These are phyloP conservation scores for Punica granatum DNA, from an alignment of 345 rosid species.

Conservation along the genomic window DNA sequence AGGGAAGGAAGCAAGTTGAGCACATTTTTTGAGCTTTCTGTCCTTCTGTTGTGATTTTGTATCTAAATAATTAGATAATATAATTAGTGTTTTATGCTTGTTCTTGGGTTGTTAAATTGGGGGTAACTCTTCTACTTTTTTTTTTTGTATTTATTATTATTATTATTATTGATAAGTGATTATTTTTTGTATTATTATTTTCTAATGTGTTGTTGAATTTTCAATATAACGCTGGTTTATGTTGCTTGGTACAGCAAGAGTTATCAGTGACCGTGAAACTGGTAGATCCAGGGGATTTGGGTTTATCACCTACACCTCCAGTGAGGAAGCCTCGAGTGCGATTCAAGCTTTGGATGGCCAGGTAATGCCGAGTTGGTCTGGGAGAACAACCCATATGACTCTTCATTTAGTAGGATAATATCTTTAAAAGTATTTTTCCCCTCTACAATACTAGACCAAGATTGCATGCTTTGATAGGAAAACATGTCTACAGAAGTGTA, in stretches of 20 bases:
- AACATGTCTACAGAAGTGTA: neutral
- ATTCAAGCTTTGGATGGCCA: conserved; percentile 93
- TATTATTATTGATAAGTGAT: too few relatives aligned
- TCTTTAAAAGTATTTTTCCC: too few relatives aligned
- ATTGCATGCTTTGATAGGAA: neutral
- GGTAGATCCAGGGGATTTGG: conserved; percentile 97
- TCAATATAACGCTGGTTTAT: neutral
- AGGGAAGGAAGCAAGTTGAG: neutral
- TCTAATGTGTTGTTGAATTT: neutral
- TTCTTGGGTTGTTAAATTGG: neutral
- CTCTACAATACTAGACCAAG: too few relatives aligned
- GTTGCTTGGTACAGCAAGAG: conserved; percentile 47
- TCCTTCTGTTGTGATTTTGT: neutral
- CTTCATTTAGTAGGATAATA: too few relatives aligned
- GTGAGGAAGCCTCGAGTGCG: conserved; percentile 82
- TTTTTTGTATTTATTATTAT: too few relatives aligned
- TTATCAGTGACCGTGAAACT: conserved; percentile 83
- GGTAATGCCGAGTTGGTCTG: conserved; percentile 32
- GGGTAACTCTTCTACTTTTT: too few relatives aligned
- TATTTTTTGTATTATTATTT: neutral
- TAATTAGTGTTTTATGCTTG: neutral
- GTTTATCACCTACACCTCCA: conserved; percentile 54
- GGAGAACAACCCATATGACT: neutral
- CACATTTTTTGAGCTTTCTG: neutral
- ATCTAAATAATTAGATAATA: neutral